Base-by-base conservation (phyloP, 768 basidiomycete species). In the Mycena sanguinolenta region DNA sequence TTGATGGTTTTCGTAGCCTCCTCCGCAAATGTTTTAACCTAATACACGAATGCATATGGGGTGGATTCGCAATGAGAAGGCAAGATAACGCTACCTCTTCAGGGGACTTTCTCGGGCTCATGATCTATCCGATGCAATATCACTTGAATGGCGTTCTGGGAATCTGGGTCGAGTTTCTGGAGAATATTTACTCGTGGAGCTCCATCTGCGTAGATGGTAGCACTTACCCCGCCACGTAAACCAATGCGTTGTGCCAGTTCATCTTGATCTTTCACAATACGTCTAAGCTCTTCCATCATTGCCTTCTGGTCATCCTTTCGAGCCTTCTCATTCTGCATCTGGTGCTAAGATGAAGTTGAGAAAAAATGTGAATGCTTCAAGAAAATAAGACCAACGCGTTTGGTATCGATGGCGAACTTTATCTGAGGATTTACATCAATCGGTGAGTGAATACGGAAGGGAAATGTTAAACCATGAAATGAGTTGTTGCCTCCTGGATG, bases 251-350 rank as follows among this genome's bases (percentile, higher is more conserved):
- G 58, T 1, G 58, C 58, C 17, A 60, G 28, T 49, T 60, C 58
- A 39, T 60, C 58, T 23, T 60, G 58, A 32, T 60, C 58, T 32
- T 60, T 60, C 7, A 60, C 58, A 46, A 60, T 39, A 8, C 58
- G 58, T 46, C 42, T 46, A 4, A 60, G 39, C 12, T 60, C 58
- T 6, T 60, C 58, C 58, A 60, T 46, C 58, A 60, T 60, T 16
- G 58, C 58, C 39, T 46, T 60, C 13, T 60, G 58, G 19, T 60
- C 58, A 28, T 60, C 58, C 28, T 42, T 60, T 49, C 58, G 42
- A n/a, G 58, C 58, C 25, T 60, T 60, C 39, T 60, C 58, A n/a
- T 60, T 60, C 44, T 60, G 58, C 58, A 60, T 30, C 19, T 60
- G 58, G 13, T 60, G 58, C 58, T 39, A 14, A 39, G 39, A 39